phyloP scores from a whole-genome alignment of 2,329 filamentous ascomycete genomes.

The Talaromyces sp. region DNA sequence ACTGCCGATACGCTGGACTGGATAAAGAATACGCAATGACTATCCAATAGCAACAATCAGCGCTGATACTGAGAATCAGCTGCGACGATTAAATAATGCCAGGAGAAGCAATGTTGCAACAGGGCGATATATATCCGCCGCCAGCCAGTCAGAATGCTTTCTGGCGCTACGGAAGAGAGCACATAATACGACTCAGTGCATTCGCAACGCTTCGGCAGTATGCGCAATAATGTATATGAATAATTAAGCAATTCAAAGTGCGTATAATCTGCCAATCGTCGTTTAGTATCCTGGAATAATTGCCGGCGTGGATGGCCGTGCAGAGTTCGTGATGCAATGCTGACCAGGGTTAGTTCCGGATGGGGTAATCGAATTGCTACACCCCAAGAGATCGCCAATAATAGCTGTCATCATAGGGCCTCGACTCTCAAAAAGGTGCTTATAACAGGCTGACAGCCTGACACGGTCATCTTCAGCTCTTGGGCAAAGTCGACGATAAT shows the following conservation, averaged over 20 bases:
- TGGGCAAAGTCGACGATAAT: not conserved
- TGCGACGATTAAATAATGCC: no score
- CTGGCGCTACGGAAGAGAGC: no score
- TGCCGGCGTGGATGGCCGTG: not conserved
- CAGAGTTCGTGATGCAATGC: not conserved
- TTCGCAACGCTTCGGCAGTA: not conserved
- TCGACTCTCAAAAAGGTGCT: not conserved
- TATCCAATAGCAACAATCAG: no score
- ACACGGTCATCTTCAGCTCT: not conserved
- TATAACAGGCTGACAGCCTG: not conserved
- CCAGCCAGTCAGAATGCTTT: not conserved
- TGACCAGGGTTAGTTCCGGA: not conserved
- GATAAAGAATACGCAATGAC: not conserved
- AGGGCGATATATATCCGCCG: not conserved
- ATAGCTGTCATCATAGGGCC: not conserved
- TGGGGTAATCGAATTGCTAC: not conserved
- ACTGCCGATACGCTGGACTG: not conserved
- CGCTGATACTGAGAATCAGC: no score
- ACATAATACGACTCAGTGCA: no score
- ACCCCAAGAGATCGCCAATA: not conserved
- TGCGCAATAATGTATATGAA: not conserved
- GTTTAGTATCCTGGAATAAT: not conserved
- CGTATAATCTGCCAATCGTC: not conserved
- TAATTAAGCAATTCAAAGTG: not conserved
- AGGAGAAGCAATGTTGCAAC: not conserved